Evolutionary conservation across 2,329 filamentous ascomycete genomes (phyloP).

Genomic region (Colletotrichum phormii): DNA sequence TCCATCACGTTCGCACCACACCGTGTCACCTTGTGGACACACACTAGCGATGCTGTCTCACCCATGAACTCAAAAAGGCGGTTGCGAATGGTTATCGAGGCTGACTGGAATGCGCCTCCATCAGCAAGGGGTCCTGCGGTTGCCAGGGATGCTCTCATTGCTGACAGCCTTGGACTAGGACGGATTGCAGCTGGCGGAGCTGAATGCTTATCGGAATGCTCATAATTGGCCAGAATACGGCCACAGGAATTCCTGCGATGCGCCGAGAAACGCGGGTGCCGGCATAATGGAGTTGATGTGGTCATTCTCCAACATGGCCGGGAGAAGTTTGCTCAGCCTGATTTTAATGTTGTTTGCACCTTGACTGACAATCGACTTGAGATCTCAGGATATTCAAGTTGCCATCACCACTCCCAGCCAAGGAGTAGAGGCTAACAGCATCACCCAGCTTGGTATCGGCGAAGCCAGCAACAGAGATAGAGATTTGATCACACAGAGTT

Average conservation of each 20-base stretch:
- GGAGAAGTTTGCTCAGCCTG: no score
- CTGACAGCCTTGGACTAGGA: not conserved
- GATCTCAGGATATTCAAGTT: not conserved
- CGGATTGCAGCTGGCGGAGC: slow-evolving; percentile 21
- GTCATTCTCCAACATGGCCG: not conserved
- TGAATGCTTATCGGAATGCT: not conserved
- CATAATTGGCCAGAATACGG: slow-evolving; percentile 29
- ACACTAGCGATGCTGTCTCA: no score
- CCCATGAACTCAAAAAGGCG: no score
- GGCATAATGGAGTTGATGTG: not conserved
- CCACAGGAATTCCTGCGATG: not conserved
- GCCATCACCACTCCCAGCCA: not conserved
- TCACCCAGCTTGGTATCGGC: not conserved
- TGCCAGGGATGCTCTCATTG: not conserved
- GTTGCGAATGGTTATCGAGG: not conserved
- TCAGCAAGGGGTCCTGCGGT: not conserved
- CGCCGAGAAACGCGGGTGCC: not conserved
- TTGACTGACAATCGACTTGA: no score
- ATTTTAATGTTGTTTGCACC: not conserved
- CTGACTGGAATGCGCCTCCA: not conserved
- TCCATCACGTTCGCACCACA: not conserved
- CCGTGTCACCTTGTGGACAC: not conserved
- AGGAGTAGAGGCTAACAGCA: not conserved
- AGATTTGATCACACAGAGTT: not conserved
- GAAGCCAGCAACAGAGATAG: not conserved